These are phyloP conservation scores for Udeniomyces megalosporus DNA, from an alignment of 768 basidiomycete genomes.

Conservation along the genomic window DNA sequence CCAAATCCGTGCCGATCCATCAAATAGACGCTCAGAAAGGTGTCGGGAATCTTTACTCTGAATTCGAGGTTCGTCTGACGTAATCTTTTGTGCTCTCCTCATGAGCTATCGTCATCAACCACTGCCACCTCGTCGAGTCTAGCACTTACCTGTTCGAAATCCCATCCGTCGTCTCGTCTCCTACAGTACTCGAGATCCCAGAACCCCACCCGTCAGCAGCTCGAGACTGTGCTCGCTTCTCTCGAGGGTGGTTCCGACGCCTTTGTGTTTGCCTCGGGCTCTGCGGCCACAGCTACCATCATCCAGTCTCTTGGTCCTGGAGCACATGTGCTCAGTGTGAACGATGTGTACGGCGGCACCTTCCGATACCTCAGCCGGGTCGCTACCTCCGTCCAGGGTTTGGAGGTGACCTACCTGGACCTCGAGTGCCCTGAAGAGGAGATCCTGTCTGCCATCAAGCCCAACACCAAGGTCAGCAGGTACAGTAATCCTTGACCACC, in stretches of 20 bases:
- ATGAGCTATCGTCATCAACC: not conserved
- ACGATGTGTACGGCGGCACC: conserved; percentile 4
- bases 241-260: conserved; percentile 63
- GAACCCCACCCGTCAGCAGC: conserved; percentile 70
- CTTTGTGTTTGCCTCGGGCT: conserved; percentile 71
- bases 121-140: not conserved
- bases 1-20: not conserved
- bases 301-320: conserved; percentile 5
- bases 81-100: not conserved
- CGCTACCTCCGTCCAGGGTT: not conserved
- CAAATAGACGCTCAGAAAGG: not conserved
- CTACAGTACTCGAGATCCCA: conserved; percentile 80
- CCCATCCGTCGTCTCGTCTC: not conserved
- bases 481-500: not conserved
- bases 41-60: too few species aligned
- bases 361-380: not conserved
- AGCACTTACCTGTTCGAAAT: not conserved
- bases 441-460: conserved; percentile 46
- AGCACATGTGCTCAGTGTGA: conserved; percentile 1
- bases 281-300: conserved; percentile 37
- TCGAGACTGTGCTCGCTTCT: conserved; percentile 62
- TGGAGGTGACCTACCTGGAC: conserved; percentile 54
- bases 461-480: conserved; percentile 56
- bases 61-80: not conserved
- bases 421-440: conserved; percentile 53